Percentiles rank a stretch among this genome's conserved stretches.
Conservation (phyloP, 805 yeast genomes). For the Kuraishia borneana region DNA sequence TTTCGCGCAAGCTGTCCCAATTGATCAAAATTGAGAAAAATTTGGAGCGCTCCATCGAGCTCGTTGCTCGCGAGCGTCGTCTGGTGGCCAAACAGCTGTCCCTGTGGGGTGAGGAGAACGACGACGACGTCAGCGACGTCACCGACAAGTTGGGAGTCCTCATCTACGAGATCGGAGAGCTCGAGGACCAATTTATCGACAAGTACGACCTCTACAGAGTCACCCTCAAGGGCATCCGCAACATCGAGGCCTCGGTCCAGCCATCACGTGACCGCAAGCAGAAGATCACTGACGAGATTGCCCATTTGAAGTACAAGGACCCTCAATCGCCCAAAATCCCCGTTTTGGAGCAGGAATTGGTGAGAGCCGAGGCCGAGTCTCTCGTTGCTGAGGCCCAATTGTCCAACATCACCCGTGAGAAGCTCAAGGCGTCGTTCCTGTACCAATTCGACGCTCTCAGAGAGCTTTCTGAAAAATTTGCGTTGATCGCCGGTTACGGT, state of each 20-base stretch:
- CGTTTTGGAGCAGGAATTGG: slow-evolving; percentile 79
- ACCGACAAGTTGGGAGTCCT: slow-evolving; percentile 82
- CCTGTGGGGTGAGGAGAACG: slow-evolving; percentile 81
- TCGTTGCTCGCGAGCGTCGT: slow-evolving; percentile 67
- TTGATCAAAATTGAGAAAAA: slow-evolving; percentile 76
- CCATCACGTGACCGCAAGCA: slow-evolving; percentile 83
- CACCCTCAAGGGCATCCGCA: slow-evolving; percentile 70
- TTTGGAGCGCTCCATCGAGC: slow-evolving; percentile 68
- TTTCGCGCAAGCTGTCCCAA: slow-evolving; percentile 62
- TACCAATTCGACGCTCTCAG: slow-evolving; percentile 79
- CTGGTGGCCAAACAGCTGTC: slow-evolving; percentile 76
- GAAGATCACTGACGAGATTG: slow-evolving; percentile 77
- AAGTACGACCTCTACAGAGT: slow-evolving; percentile 79
- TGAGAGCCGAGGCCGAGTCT: slow-evolving; percentile 86
- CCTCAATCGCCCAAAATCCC: slow-evolving; percentile 76
- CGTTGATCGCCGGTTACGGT: slow-evolving; percentile 84
- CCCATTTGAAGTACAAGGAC: slow-evolving; percentile 74
- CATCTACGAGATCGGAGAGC: slow-evolving; percentile 73
- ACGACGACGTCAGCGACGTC: slow-evolving; percentile 77
- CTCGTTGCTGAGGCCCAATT: slow-evolving; percentile 88
- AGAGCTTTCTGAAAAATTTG: slow-evolving; percentile 78
- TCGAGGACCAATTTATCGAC: slow-evolving; percentile 81
- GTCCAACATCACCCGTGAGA: slow-evolving; percentile 80
- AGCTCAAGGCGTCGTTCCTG: slow-evolving; percentile 73
- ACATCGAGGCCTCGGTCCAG: slow-evolving; percentile 80